Evolutionary conservation across 2,329 filamentous ascomycete genomes (phyloP), one percentile per base, ranked within the genome.

Genomic region (Xylaria sp.): DNA sequence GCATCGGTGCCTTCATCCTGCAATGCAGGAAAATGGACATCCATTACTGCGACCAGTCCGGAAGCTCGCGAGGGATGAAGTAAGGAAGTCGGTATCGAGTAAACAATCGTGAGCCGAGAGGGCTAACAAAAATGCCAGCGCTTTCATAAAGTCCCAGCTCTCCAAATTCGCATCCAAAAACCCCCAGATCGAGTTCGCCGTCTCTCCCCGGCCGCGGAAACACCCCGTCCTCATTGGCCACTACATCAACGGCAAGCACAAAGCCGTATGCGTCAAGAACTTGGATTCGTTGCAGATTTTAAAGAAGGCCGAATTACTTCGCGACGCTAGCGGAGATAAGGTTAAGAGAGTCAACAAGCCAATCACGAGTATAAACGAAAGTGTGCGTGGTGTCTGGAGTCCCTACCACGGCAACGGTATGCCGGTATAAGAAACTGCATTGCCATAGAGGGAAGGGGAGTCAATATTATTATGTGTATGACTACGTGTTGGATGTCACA

Each of bases 1-100:
- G 96, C 86, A 87, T 98, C 75, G 95, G 95, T 78, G 93, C 94
- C 80, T 98, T 98, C 86, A 93, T 99, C 82, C 89, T 98, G 67
- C 95, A 97, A 85, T 99, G 96, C 90, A 97, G 94, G 86, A 92
- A 91, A 79, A 86, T 99, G 81, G 93, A 97, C 81, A 93, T 99
- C 79, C 93, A 97, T 84, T 99, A 97, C 85, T 98, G 96, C 86
- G 94, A 98, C 86, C 94, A 92, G 89, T 93, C 92, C 67, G 96
- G 94, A 72, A 97, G 93, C 81, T 98, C 95, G 46, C 90, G 85
- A 78, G 96, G 96, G 79, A 98, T 98, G 94, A 96, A 97, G 93
- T 96, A 73, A 76, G 76, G 33, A 8, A 48, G 15, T 2, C 8
- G 39, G 7, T 1, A 12, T 48, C 15, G 56, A 31, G 7, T 33